phyloP scores from a whole-genome alignment of 768 basidiomycete genomes.

The Phylloporus scabripes region DNA sequence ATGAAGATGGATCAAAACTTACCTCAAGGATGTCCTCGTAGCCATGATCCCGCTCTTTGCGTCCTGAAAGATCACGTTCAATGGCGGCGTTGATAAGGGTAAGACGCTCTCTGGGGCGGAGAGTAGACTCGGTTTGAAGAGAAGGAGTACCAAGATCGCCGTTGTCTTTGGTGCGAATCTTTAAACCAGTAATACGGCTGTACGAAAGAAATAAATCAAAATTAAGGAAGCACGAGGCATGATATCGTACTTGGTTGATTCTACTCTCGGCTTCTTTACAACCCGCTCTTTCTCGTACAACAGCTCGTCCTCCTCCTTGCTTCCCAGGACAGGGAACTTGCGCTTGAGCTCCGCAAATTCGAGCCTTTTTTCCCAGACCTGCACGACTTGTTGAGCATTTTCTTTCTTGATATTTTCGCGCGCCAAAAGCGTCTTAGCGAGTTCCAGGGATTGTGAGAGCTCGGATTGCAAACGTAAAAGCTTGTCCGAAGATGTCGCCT shows the following conservation, averaged over 20 bases:
- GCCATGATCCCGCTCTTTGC: slow-evolving; percentile 68
- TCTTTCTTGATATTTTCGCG: slow-evolving; percentile 79
- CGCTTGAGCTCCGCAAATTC: slow-evolving; percentile 76
- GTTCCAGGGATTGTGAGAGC: slow-evolving; percentile 2
- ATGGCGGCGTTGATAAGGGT: slow-evolving; percentile 46
- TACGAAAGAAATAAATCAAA: slow-evolving; percentile 1
- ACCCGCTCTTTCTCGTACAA: slow-evolving; percentile 67
- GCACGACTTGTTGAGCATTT: slow-evolving; percentile 47
- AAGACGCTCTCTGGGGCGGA: slow-evolving; percentile 64
- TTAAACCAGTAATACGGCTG: slow-evolving; percentile 48
- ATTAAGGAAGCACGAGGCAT: no score
- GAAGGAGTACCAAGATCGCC: slow-evolving; percentile 36
- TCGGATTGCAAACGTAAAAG: slow-evolving; percentile 46
- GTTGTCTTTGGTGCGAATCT: slow-evolving; percentile 46
- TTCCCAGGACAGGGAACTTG: slow-evolving; percentile 54
- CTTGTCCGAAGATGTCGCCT: slow-evolving; percentile 85
- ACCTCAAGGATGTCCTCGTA: slow-evolving; percentile 91
- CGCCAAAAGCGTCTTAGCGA: slow-evolving; percentile 28
- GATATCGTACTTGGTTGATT: slow-evolving; percentile 12
- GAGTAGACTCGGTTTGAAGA: slow-evolving; percentile 40
- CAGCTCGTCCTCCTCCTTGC: slow-evolving; percentile 66
- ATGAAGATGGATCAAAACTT: slow-evolving; percentile 17
- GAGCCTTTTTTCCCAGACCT: slow-evolving; percentile 76
- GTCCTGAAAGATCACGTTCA: slow-evolving; percentile 57
- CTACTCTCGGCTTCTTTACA: slow-evolving; percentile 50